Evolutionary conservation across 345 rosid species (phyloP).

Genomic region (Linum usitatissimum): DNA sequence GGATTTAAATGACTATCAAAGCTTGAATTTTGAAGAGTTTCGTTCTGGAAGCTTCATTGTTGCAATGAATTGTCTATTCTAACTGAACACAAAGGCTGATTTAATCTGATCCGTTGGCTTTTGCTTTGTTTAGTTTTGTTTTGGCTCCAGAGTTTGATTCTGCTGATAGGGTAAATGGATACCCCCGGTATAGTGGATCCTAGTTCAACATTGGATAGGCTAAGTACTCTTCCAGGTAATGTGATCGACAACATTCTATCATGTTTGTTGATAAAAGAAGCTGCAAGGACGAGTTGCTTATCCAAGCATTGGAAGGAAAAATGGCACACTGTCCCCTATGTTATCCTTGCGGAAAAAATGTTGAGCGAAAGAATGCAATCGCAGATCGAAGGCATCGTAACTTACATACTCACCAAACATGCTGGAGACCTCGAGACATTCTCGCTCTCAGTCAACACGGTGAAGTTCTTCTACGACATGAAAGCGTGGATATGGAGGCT

Average conservation of each 20-base stretch:
- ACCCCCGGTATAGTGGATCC: background rate
- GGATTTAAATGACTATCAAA: too few relatives aligned
- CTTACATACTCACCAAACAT: background rate
- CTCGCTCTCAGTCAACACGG: background rate
- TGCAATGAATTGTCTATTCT: background rate
- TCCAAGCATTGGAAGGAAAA: conserved; percentile 3
- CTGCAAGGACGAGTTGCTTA: conserved; percentile 2
- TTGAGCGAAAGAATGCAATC: background rate
- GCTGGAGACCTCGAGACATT: background rate
- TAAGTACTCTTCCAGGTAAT: conserved; percentile 2
- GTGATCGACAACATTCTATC: background rate
- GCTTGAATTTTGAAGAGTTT: too few relatives aligned
- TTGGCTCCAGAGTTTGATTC: background rate
- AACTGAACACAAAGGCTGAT: background rate
- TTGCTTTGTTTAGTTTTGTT: background rate
- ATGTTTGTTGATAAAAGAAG: background rate
- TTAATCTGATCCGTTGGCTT: background rate
- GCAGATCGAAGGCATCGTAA: background rate
- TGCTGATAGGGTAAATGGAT: background rate
- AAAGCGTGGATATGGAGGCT: conserved; percentile 1
- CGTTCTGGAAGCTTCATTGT: too few relatives aligned
- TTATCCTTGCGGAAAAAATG: background rate
- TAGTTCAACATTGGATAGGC: background rate
- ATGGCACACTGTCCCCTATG: background rate
- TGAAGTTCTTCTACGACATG: background rate